Evolutionary conservation across 306 rosid species (phyloP).

Genomic region (Senna tora): DNA sequence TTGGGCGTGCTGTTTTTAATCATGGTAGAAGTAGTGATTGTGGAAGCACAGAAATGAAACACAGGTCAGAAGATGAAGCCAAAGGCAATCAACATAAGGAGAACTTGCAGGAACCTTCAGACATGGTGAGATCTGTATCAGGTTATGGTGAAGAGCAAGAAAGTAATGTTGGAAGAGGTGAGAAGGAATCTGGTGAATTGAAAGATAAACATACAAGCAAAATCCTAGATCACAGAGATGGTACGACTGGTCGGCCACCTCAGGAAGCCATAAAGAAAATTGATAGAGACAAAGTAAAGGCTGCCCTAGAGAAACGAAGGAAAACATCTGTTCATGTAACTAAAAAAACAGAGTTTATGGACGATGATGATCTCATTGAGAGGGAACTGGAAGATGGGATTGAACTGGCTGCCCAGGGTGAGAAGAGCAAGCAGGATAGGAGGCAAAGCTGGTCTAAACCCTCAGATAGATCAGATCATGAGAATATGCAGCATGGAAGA

Average conservation of each 20-base stretch:
- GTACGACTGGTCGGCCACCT: constrained; percentile 61
- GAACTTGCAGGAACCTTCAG: constrained; percentile 54
- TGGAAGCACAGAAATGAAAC: constrained; percentile 64
- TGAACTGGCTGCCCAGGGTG: constrained; percentile 77
- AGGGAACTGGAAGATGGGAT: constrained; percentile 96
- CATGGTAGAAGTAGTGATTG: constrained; percentile 62
- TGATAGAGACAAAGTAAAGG: constrained; percentile 88
- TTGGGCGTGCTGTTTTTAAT: constrained; percentile 46
- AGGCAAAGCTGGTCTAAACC: constrained; percentile 80
- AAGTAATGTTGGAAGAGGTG: constrained; percentile 53
- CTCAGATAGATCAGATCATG: constrained; percentile 62
- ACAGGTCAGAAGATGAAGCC: constrained; percentile 61
- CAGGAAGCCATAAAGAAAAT: constrained; percentile 81
- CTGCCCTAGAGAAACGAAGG: constrained; percentile 93
- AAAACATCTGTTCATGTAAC: constrained; percentile 68
- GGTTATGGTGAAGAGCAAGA: constrained; percentile 66
- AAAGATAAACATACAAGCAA: constrained; percentile 64
- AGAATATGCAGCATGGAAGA: constrained; percentile 57
- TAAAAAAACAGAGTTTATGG: constrained; percentile 74
- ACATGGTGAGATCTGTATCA: constrained; percentile 46
- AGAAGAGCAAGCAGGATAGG: constrained; percentile 72
- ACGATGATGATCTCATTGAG: constrained; percentile 96
- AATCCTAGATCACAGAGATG: constrained; percentile 61
- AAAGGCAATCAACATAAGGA: constrained; percentile 62
- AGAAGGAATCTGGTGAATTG: constrained; percentile 63